Evolutionary conservation across 169 alveolate genomes (phyloP).

Genomic region (Cardiosporidium cionae): DNA sequence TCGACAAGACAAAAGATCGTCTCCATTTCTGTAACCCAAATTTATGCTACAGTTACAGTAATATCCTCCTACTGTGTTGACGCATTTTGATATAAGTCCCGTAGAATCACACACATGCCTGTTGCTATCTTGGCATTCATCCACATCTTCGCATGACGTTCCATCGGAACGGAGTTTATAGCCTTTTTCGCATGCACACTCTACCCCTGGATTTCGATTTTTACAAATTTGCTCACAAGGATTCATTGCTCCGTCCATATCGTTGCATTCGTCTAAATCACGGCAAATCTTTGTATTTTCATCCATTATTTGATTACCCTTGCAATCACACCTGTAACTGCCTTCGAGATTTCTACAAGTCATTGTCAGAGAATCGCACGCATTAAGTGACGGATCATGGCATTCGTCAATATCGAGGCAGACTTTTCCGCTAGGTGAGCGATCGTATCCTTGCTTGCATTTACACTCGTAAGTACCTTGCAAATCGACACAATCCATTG

Average conservation of each 20-base stretch:
- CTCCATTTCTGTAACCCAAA: conserved; percentile 19
- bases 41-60: conserved; percentile 36
- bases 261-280: conserved; percentile 40
- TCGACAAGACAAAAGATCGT: conserved; percentile 31
- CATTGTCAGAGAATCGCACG: conserved; percentile 30
- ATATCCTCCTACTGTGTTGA: conserved; percentile 40
- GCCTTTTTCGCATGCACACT: conserved; percentile 37
- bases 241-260: conserved; percentile 39
- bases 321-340: conserved; percentile 38
- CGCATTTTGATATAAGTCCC: conserved; percentile 33
- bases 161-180: conserved; percentile 31
- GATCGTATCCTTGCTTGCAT: conserved; percentile 30
- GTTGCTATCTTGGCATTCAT: conserved; percentile 36
- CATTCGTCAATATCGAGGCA: conserved; percentile 51
- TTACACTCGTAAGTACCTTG: conserved; percentile 41
- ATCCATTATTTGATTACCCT: conserved; percentile 30
- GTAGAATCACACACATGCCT: conserved; percentile 37
- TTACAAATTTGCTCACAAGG: conserved; percentile 42
- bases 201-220: conserved; percentile 28
- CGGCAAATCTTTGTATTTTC: conserved; percentile 36
- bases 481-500: conserved; percentile 33
- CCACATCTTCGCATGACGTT: conserved; percentile 38
- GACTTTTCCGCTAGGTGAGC: conserved; percentile 23
- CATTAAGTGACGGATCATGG: conserved; percentile 21
- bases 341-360: conserved; percentile 43